phyloP scores from a whole-genome alignment of 306 rosid genomes.

The Quercus wislizeni region DNA sequence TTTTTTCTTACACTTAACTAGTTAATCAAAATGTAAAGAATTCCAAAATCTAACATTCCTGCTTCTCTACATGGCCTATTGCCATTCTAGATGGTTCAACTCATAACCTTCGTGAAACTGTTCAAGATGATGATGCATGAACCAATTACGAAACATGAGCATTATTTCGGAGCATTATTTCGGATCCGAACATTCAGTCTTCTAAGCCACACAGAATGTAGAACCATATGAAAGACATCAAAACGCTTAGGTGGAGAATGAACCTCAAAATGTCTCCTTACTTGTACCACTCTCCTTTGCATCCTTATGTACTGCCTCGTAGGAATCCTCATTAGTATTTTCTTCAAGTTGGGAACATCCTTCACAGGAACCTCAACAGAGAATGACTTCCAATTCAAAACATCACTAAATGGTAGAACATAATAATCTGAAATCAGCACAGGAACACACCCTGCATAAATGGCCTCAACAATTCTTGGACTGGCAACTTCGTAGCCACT shows the following conservation, averaged over 20 bases:
- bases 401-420: constrained; percentile 77
- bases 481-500: constrained; percentile 95
- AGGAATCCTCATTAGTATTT: constrained; percentile 47
- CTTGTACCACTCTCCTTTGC: constrained; percentile 64
- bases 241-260: constrained; percentile 69
- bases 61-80: too few species aligned
- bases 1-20: too few species aligned
- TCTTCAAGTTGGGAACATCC: constrained; percentile 76
- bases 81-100: too few species aligned
- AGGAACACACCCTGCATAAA: constrained; percentile 82
- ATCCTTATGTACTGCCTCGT: constrained; percentile 58
- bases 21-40: too few species aligned
- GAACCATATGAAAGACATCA: constrained; percentile 85
- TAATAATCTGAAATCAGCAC: constrained; percentile 85
- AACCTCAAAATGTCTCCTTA: constrained; percentile 73
- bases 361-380: constrained; percentile 60
- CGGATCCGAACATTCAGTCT: constrained; percentile 59
- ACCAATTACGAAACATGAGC: not conserved
- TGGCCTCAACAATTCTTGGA: constrained; percentile 86
- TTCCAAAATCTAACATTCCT: too few species aligned
- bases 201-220: constrained; percentile 92
- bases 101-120: too few species aligned
- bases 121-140: not conserved
- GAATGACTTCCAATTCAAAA: constrained; percentile 76
- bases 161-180: constrained; percentile 40